A percentile compares a stretch with the other conserved stretches of the same genome.
Evolutionary conservation across 1,139 yeast species (phyloP).

Genomic region (Zygosaccharomyces pseudobailii): DNA sequence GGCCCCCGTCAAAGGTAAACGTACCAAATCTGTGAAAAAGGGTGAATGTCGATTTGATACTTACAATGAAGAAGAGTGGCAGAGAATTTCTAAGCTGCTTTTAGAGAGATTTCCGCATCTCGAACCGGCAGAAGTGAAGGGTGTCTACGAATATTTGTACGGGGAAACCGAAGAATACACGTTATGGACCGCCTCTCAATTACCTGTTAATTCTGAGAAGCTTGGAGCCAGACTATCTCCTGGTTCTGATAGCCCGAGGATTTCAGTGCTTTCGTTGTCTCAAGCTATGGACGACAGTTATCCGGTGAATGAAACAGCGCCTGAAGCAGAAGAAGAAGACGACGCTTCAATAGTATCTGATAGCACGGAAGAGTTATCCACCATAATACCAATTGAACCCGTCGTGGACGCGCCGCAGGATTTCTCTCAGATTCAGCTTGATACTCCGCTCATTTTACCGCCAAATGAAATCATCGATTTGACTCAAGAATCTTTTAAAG

Average conservation of each 20-base stretch:
- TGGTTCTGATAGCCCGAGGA: constrained; percentile 3
- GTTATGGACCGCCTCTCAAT: constrained; percentile 31
- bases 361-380: constrained; percentile 18
- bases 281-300: constrained; percentile 26
- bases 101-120: constrained; percentile 22
- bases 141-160: constrained; percentile 24
- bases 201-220: constrained; percentile 14
- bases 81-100: constrained; percentile 15
- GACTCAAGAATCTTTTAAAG: constrained; percentile 30
- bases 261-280: constrained; percentile 23
- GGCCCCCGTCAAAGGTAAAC: neutral
- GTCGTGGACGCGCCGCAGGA: neutral
- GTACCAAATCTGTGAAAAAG: neutral
- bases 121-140: constrained; percentile 18
- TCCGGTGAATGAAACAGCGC: neutral
- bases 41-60: constrained; percentile 16
- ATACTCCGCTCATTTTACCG: constrained; percentile 7
- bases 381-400: constrained; percentile 8
- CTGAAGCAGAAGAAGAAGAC: constrained; percentile 1
- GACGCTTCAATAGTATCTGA: constrained; percentile 12
- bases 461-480: constrained; percentile 23
- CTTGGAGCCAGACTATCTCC: neutral
- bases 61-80: constrained; percentile 31
- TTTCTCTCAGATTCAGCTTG: constrained; percentile 3
- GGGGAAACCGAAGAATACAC: constrained; percentile 14